Conservation (phyloP, 2,329 filamentous ascomycete genomes). For the Talaromyces sp. region DNA sequence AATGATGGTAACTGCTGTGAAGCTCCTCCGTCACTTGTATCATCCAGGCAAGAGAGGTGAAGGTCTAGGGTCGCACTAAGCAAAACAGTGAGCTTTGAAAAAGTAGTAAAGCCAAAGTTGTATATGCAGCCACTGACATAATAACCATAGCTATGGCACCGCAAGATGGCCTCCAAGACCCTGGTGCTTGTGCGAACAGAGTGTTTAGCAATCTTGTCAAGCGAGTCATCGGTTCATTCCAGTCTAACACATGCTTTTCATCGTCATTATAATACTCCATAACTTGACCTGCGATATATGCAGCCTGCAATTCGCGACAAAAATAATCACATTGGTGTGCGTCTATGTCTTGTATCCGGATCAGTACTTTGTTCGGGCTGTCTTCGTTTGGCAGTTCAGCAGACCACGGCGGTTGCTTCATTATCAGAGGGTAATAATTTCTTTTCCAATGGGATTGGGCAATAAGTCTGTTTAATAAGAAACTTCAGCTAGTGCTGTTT, state of each 20-base stretch:
- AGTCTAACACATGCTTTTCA: background rate
- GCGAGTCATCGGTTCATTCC: background rate
- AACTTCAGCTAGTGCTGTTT: background rate
- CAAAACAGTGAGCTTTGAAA: background rate
- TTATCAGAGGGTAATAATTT: background rate
- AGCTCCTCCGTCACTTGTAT: background rate
- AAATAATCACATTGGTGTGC: background rate
- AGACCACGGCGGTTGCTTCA: background rate
- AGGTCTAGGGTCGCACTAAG: background rate
- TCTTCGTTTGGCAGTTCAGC: background rate
- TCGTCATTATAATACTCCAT: background rate
- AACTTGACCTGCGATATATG: background rate
- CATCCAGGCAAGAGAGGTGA: background rate
- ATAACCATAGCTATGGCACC: slow-evolving; percentile 4
- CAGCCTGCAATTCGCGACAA: slow-evolving; percentile 1
- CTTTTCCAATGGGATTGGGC: background rate
- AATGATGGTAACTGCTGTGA: background rate
- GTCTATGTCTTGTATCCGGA: background rate
- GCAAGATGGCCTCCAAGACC: slow-evolving; percentile 8
- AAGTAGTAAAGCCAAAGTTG: background rate
- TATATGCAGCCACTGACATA: background rate
- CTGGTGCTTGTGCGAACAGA: slow-evolving; percentile 3
- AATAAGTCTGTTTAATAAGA: background rate
- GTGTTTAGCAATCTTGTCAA: background rate
- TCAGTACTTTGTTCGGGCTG: too few relatives aligned